These are phyloP conservation scores for Circinella minor DNA, from an alignment of 371 early-diverging fungal species.

Conservation along the genomic window DNA sequence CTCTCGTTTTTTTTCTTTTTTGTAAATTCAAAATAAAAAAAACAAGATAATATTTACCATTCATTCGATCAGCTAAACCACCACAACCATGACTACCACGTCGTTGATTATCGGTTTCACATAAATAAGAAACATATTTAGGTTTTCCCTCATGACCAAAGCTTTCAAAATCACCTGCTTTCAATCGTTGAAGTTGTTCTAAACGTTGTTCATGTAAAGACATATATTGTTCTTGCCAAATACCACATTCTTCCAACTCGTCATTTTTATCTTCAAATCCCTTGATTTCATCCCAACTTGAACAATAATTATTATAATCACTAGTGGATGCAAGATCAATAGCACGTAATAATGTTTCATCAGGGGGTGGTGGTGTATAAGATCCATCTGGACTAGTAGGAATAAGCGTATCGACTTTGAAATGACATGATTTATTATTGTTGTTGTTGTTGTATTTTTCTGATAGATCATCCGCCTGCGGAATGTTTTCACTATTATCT, in stretches of 20 bases:
- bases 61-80: slow-evolving; percentile 56
- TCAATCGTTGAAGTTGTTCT: slow-evolving; percentile 33
- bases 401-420: slow-evolving; percentile 24
- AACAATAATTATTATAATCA: slow-evolving; percentile 45
- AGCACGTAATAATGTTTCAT: slow-evolving; percentile 36
- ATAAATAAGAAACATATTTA: slow-evolving; percentile 47
- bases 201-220: slow-evolving; percentile 40
- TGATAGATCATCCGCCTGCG: not conserved
- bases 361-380: slow-evolving; percentile 52
- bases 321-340: slow-evolving; percentile 29
- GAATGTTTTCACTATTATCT: not conserved
- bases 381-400: slow-evolving; percentile 36
- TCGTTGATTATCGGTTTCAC: slow-evolving; percentile 40
- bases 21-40: too few relatives aligned
- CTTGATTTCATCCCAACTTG: slow-evolving; percentile 28
- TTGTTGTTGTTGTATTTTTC: not conserved
- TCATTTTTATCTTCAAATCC: slow-evolving; percentile 29
- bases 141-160: slow-evolving; percentile 30
- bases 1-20: too few relatives aligned
- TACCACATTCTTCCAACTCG: slow-evolving; percentile 45
- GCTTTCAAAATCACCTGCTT: slow-evolving; percentile 33
- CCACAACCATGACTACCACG: slow-evolving; percentile 52
- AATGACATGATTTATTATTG: slow-evolving; percentile 16
- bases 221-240: slow-evolving; percentile 47
- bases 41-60: slow-evolving; percentile 26